Evolutionary conservation across 768 basidiomycete species (phyloP).

Genomic region (Auricularia heimuer): DNA sequence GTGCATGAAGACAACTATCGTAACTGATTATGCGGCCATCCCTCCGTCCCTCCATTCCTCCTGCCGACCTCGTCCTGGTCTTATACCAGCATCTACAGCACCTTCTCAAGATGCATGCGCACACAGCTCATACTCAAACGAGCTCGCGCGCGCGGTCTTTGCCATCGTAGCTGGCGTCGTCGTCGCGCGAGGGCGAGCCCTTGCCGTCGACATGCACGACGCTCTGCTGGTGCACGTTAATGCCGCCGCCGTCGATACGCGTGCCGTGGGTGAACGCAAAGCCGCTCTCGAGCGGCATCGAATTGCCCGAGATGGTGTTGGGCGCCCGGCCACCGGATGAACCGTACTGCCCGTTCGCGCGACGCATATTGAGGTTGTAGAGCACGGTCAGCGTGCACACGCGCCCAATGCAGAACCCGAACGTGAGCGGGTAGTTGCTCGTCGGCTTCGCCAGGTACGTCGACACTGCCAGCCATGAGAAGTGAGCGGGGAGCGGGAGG

Average conservation of each 20-base stretch:
- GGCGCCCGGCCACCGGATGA: not conserved
- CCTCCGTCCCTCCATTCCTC: too few relatives aligned
- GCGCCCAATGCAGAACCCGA: not conserved
- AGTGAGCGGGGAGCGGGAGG: not conserved
- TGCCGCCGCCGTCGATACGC: not conserved
- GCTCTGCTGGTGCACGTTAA: conserved; percentile 1
- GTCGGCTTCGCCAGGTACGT: not conserved
- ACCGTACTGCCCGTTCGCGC: not conserved
- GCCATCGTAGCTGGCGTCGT: not conserved
- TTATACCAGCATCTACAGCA: too few relatives aligned
- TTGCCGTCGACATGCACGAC: not conserved
- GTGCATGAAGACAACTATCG: too few relatives aligned
- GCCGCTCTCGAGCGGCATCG: not conserved
- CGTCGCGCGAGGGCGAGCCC: not conserved
- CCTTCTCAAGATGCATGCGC: too few relatives aligned
- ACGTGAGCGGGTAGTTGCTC: not conserved
- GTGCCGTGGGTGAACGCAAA: not conserved
- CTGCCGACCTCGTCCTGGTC: too few relatives aligned
- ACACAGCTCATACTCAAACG: not conserved
- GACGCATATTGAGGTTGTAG: not conserved
- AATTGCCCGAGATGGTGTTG: not conserved
- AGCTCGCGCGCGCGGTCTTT: not conserved
- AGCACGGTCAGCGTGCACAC: not conserved
- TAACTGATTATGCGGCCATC: too few relatives aligned
- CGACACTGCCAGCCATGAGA: not conserved